Base-by-base conservation (phyloP, 495 filamentous ascomycete species). In the Umbilicaria muhlenbergii region DNA sequence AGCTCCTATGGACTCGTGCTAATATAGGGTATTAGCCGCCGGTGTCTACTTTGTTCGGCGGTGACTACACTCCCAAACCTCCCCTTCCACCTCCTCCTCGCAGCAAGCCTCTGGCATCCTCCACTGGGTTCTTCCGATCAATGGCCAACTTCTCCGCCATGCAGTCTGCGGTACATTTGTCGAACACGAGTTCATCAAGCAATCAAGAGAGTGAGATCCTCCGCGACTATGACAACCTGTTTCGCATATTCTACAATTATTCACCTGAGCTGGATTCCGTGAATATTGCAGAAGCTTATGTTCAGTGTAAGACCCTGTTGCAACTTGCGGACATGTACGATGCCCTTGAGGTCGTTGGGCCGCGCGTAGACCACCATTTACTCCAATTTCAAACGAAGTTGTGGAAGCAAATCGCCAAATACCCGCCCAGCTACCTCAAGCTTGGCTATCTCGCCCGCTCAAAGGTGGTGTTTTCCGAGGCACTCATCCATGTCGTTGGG, bases 331-430 rank as follows among this genome's bases (percentile, higher is more conserved):
- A 94, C 57, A 83, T 88, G 68, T 94, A 94, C 64, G 87, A 95
- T 58, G 85, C 87, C 3, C 70, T 94, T 8, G 67, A 77, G 15
- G 84, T 94, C 13, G 83, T 93, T 13, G 87, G 87, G 0, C 82
- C 84, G 1, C 75, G 87, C n/a, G 78, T 93, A 10, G 86, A 95
- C 54, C 85, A 95, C 64, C 86, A 95, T 58, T 65, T 95, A 3
- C 67, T 95, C 1, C 85, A 87, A 44, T 95, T 94, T 60, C 84
- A 87, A 47, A 81, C 78, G 21, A 71, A 84, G 13, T 71, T 94
- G 0, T 93, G 85, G 77, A 89, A 89, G 56, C 86, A 94, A 53
- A 91, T 94, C 44, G 84, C 86, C 33, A 93, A 92, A 59, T 94
- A 94, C 56, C 87, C 87, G 14, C 82, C 88, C 13, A 81, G 74